Percentiles rank a stretch among this genome's conserved stretches.
Conservation (phyloP, 352 stramenopile genomes). For the Salisapilia sapeloensis region DNA sequence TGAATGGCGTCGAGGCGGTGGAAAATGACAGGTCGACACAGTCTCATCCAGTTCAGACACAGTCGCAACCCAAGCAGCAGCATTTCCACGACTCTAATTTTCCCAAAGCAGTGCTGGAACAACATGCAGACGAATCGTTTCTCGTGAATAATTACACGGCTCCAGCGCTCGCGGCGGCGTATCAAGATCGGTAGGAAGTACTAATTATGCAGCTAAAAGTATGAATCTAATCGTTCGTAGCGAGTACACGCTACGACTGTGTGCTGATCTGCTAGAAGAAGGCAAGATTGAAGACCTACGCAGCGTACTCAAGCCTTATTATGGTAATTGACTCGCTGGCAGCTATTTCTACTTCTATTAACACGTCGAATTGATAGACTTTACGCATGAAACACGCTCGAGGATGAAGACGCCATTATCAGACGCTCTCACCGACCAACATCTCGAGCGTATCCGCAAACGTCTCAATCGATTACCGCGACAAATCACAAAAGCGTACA, state of each 20-base stretch:
- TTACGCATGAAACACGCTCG: slow-evolving; percentile 13
- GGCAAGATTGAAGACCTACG: slow-evolving; percentile 58
- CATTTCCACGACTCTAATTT: too few relatives aligned
- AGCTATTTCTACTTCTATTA: slow-evolving; percentile 1
- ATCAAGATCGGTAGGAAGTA: slow-evolving; percentile 82
- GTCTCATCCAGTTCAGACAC: too few relatives aligned
- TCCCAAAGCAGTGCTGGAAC: background rate
- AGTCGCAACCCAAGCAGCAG: too few relatives aligned
- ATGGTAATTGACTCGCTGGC: slow-evolving; percentile 2
- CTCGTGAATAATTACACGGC: slow-evolving; percentile 96
- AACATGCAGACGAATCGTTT: slow-evolving; percentile 32
- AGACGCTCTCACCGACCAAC: slow-evolving; percentile 65
- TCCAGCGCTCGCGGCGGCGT: slow-evolving; percentile 84
- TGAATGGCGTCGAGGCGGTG: too few relatives aligned
- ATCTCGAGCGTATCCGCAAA: slow-evolving; percentile 90
- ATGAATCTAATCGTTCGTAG: slow-evolving; percentile 6
- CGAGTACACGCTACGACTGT: slow-evolving; percentile 66
- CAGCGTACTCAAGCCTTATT: slow-evolving; percentile 56
- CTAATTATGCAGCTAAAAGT: background rate
- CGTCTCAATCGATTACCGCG: slow-evolving; percentile 88
- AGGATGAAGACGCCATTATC: slow-evolving; percentile 27
- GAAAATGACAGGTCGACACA: too few relatives aligned
- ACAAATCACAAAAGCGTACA: slow-evolving; percentile 87
- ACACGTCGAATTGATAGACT: slow-evolving; percentile 11
- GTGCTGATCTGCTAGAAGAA: slow-evolving; percentile 50